Conservation (phyloP, 1,284 basidiomycete species). For the Meripilus lineatus region DNA sequence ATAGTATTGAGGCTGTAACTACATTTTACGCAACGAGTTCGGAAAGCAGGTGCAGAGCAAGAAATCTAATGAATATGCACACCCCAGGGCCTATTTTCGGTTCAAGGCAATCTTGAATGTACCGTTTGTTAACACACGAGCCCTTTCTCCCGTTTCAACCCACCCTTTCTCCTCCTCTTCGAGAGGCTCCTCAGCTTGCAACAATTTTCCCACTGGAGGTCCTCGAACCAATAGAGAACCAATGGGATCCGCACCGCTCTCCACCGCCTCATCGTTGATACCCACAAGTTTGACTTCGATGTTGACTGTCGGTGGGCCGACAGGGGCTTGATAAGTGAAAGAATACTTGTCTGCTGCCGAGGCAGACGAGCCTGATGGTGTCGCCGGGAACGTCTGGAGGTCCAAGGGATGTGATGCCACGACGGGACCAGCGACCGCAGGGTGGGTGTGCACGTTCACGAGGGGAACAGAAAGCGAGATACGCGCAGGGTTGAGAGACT, state of each 20-base stretch:
- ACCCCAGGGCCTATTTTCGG: conserved; percentile 4
- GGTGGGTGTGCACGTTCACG: conserved; percentile 56
- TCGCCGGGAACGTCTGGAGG: conserved; percentile 58
- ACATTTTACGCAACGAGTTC: too few relatives aligned
- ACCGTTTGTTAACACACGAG: conserved; percentile 26
- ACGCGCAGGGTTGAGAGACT: conserved; percentile 51
- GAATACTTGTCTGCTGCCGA: conserved; percentile 26
- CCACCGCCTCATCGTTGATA: conserved; percentile 57
- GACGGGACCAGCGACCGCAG: conserved; percentile 60
- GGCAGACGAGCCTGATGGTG: conserved; percentile 16
- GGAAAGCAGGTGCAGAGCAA: too few relatives aligned
- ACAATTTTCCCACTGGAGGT: conserved; percentile 46
- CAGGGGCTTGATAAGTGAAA: conserved; percentile 42
- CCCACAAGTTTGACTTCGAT: conserved; percentile 66
- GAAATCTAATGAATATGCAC: background rate
- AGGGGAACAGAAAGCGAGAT: conserved; percentile 69
- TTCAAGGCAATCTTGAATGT: conserved; percentile 25
- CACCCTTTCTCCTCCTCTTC: conserved; percentile 23
- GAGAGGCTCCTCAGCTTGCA: conserved; percentile 31
- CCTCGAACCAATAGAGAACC: conserved; percentile 35
- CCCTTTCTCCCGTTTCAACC: conserved; percentile 24
- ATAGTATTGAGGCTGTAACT: too few relatives aligned
- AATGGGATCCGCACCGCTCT: conserved; percentile 42
- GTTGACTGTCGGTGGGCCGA: conserved; percentile 71
- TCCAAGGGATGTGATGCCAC: conserved; percentile 73